These are phyloP conservation scores for Barnettozyma pratensis DNA, from an alignment of 805 yeast species.

Conservation along the genomic window DNA sequence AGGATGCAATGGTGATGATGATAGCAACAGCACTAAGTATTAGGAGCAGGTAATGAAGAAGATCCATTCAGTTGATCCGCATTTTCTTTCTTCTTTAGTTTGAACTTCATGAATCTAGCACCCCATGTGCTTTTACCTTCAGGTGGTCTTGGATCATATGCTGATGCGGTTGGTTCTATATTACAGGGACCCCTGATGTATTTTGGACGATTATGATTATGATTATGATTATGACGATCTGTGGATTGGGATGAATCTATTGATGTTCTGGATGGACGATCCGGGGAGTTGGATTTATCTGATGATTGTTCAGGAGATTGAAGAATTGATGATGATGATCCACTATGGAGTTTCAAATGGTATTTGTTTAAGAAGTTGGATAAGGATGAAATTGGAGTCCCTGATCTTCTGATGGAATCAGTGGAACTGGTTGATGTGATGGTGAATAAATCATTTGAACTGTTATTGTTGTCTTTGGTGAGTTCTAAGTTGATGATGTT, in stretches of 20 bases:
- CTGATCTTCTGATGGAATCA: constrained; percentile 1
- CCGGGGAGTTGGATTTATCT: not conserved
- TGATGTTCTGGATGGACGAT: not conserved
- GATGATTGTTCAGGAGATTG: not conserved
- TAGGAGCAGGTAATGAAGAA: not conserved
- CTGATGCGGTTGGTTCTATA: constrained; percentile 8
- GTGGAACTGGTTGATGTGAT: not conserved
- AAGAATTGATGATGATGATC: constrained; percentile 2
- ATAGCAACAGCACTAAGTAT: not conserved
- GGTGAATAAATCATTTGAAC: not conserved
- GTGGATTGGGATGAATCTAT: not conserved
- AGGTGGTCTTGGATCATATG: constrained; percentile 14
- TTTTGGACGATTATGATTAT: not conserved
- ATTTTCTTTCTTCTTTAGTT: constrained; percentile 5
- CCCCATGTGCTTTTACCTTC: constrained; percentile 6
- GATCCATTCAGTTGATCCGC: too few relatives aligned
- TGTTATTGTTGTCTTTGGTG: not conserved
- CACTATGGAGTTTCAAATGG: constrained; percentile 10
- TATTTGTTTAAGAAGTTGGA: constrained; percentile 16
- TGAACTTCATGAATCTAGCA: constrained; percentile 6
- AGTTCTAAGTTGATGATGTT: not conserved
- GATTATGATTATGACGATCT: not conserved
- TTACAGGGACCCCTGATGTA: constrained; percentile 18
- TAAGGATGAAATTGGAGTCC: constrained; percentile 7
- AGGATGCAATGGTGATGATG: not conserved